Conservation (phyloP, 1,139 yeast species). For the Saccharomyces hybrid region DNA sequence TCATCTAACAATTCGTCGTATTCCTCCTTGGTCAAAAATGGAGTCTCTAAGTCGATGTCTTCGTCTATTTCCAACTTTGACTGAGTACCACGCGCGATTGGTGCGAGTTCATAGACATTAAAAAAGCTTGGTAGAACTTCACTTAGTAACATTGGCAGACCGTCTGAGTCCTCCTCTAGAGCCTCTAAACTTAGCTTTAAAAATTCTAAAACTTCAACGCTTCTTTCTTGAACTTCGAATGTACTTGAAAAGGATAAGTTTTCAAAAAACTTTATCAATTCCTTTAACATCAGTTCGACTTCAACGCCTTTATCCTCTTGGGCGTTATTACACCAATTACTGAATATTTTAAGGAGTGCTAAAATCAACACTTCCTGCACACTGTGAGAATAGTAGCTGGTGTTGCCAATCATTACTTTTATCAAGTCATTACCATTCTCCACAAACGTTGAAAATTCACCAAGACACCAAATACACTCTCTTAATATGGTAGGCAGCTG, state of each 20-base stretch:
- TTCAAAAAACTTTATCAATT: constrained; percentile 33
- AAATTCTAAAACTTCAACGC: constrained; percentile 75
- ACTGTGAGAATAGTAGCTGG: constrained; percentile 22
- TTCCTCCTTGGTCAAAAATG: constrained; percentile 27
- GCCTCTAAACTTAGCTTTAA: constrained; percentile 49
- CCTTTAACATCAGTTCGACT: constrained; percentile 19
- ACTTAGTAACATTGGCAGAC: constrained; percentile 58
- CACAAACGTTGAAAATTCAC: constrained; percentile 52
- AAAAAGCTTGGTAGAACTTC: constrained; percentile 72
- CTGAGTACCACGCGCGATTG: constrained; percentile 70
- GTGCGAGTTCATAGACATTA: constrained; percentile 61
- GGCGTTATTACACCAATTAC: constrained; percentile 28
- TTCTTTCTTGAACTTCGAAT: constrained; percentile 85
- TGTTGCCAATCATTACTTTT: constrained; percentile 21
- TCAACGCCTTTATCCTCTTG: constrained; percentile 4
- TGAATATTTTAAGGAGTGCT: constrained; percentile 46
- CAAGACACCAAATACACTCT: constrained; percentile 63
- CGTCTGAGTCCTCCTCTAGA: constrained; percentile 19
- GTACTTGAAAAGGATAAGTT: constrained; percentile 37
- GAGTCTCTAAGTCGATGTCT: constrained; percentile 37
- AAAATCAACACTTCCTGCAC: constrained; percentile 42
- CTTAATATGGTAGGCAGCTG: constrained; percentile 36
- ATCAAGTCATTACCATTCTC: constrained; percentile 36
- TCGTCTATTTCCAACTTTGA: constrained; percentile 50
- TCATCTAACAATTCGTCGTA: constrained; percentile 27